Evolutionary conservation across 352 stramenopile species (phyloP).

Genomic region (Aphanomyces astaci): DNA sequence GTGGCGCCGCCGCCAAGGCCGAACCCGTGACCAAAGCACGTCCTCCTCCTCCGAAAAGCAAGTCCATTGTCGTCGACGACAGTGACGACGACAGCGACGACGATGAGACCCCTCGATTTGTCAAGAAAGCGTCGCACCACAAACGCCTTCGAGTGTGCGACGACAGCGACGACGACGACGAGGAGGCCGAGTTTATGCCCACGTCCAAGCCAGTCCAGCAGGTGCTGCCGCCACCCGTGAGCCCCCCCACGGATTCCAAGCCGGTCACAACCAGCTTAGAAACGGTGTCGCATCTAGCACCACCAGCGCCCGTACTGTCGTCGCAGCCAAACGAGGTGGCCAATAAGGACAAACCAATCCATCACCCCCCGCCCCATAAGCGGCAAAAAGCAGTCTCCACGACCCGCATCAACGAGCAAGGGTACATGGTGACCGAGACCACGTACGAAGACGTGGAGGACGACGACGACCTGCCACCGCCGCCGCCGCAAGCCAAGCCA

Average conservation of each 20-base stretch:
- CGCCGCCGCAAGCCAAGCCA: neutral
- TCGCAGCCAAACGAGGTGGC: too few relatives aligned
- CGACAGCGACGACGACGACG: slow-evolving; percentile 50
- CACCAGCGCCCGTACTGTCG: too few relatives aligned
- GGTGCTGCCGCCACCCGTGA: too few relatives aligned
- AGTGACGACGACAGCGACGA: slow-evolving; percentile 55
- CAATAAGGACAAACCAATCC: neutral
- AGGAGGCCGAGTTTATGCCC: slow-evolving; percentile 45
- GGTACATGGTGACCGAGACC: slow-evolving; percentile 83
- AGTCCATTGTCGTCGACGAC: slow-evolving; percentile 52
- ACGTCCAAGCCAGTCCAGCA: too few relatives aligned
- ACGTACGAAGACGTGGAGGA: slow-evolving; percentile 54
- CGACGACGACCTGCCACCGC: neutral
- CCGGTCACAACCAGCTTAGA: too few relatives aligned
- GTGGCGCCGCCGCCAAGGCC: neutral
- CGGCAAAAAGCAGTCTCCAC: slow-evolving; percentile 54
- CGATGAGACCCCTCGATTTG: slow-evolving; percentile 53
- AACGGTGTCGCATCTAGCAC: too few relatives aligned
- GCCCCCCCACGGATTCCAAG: too few relatives aligned
- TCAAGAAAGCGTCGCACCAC: slow-evolving; percentile 37
- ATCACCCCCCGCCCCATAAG: slow-evolving; percentile 34
- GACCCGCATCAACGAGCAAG: slow-evolving; percentile 67
- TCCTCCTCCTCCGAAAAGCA: slow-evolving; percentile 46
- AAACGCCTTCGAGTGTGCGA: slow-evolving; percentile 43
- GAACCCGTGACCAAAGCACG: slow-evolving; percentile 34